Conservation (phyloP, 2,329 filamentous ascomycete species). For the Colletotrichum sp. region DNA sequence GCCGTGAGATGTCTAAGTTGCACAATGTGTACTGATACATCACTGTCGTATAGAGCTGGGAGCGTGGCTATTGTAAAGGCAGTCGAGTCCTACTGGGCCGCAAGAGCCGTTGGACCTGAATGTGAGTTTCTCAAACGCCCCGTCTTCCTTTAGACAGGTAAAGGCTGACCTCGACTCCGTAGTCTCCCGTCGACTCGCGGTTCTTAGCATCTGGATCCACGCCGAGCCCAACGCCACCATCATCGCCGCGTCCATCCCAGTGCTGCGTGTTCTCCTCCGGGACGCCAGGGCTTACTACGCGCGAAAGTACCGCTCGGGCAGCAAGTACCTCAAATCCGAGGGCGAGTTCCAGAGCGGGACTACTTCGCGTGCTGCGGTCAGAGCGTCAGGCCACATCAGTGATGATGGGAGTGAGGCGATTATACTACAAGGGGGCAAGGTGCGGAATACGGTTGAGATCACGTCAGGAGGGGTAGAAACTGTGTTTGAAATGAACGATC, state of each 20-base stretch:
- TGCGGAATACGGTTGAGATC: neutral
- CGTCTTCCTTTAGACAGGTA: neutral
- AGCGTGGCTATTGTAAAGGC: neutral
- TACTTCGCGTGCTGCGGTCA: neutral
- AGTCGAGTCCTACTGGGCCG: neutral
- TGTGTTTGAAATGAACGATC: neutral
- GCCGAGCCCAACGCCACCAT: constrained; percentile 30
- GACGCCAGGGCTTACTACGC: neutral
- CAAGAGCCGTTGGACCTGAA: neutral
- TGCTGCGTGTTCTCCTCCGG: constrained; percentile 31
- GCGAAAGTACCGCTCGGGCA: neutral
- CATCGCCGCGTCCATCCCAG: constrained; percentile 35
- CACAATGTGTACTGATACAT: neutral
- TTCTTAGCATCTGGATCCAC: constrained; percentile 27
- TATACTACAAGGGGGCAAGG: neutral
- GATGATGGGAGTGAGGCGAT: neutral
- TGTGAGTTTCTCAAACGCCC: neutral
- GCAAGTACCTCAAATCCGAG: neutral
- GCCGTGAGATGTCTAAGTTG: too few relatives aligned
- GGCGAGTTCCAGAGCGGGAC: neutral
- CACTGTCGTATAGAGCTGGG: neutral
- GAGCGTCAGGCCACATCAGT: neutral
- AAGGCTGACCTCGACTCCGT: fast-evolving
- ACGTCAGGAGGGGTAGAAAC: neutral
- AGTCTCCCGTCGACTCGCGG: neutral